Evolutionary conservation across 495 filamentous ascomycete genomes (phyloP).

Genomic region (Xylaria curta): DNA sequence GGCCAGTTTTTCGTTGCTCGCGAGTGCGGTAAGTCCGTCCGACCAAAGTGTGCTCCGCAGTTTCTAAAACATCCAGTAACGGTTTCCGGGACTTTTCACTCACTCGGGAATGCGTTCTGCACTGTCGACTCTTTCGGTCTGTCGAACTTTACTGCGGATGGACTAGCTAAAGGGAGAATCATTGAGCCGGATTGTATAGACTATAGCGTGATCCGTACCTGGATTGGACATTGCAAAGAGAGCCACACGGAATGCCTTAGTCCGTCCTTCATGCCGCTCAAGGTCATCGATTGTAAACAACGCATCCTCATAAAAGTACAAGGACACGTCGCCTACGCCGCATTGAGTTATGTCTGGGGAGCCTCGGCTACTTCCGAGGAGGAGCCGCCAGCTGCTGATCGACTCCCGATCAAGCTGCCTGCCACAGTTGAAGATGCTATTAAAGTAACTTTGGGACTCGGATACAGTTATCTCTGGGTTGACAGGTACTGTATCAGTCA

Average conservation of each 20-base stretch:
- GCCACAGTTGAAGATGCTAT: not conserved
- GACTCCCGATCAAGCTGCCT: not conserved
- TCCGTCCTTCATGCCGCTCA: not conserved
- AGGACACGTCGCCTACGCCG: not conserved
- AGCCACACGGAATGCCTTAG: not conserved
- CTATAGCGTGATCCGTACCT: not conserved
- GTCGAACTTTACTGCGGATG: not conserved
- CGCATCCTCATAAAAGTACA: not conserved
- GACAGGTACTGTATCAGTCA: constrained; percentile 38
- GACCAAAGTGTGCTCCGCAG: not conserved
- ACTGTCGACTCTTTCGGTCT: not conserved
- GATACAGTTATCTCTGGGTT: constrained; percentile 39
- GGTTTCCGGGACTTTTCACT: not conserved
- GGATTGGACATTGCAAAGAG: not conserved
- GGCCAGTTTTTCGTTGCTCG: not conserved
- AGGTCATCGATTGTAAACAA: not conserved
- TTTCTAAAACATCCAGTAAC: not conserved
- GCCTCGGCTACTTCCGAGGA: not conserved
- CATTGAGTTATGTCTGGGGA: not conserved
- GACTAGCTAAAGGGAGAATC: not conserved
- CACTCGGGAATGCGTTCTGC: not conserved
- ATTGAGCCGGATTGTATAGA: not conserved
- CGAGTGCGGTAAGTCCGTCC: not conserved
- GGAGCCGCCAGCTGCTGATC: not conserved
- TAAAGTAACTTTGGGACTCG: constrained; percentile 22